Base-by-base conservation (phyloP, 495 filamentous ascomycete genomes). In the Penicillium mononematosum region DNA sequence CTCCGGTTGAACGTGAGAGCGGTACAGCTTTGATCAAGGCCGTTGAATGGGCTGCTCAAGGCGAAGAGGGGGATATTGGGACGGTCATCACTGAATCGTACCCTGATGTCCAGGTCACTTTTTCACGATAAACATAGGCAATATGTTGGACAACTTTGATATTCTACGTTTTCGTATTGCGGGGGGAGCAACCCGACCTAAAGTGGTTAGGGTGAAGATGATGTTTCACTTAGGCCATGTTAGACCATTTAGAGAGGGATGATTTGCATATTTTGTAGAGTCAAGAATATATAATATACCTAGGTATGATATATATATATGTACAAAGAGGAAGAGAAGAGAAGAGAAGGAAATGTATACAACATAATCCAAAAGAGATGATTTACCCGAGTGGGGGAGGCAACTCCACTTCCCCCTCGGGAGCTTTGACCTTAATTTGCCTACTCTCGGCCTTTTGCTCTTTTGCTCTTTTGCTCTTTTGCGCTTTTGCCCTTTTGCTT, bases 1-100 rank as follows among this genome's bases (percentile, higher is more conserved):
- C 75, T 7, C 75, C 75, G 6, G 36, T 79, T 45, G 77, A 79
- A 63, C 41, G 39, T 5, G 72, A 77, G 56, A 74, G 75, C 47
- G 60, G 66, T 6, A 60, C 58, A 38, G 75, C 70, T 5, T 53
- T 78, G 45, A 59, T 58, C 39, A 70, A 66, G 52, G 55, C 67
- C 1, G 54, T 74, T 5, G 64, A 77, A 39, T 78, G 70, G 76
- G 68, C 70, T 49, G 59, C 68, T 22, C 58, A 65, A n/a, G 73
- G 74, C 3, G 72, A 76, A 50, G 50, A 71, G 19, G 73, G 67
- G 25, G 72, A 77, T 50, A 58, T 76, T 29, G 71, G 58, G 3
- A 34, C 55, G 29, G 69, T 63, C 4, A 45, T 74, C 9, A 45
- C 68, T 58, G 59, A 49, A 11, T 62, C 61, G 31, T 77, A 73